A percentile compares a stretch with the other conserved stretches of the same genome.
Conservation (phyloP, 2,329 filamentous ascomycete species). For the Hymenoscyphus fraxineus region DNA sequence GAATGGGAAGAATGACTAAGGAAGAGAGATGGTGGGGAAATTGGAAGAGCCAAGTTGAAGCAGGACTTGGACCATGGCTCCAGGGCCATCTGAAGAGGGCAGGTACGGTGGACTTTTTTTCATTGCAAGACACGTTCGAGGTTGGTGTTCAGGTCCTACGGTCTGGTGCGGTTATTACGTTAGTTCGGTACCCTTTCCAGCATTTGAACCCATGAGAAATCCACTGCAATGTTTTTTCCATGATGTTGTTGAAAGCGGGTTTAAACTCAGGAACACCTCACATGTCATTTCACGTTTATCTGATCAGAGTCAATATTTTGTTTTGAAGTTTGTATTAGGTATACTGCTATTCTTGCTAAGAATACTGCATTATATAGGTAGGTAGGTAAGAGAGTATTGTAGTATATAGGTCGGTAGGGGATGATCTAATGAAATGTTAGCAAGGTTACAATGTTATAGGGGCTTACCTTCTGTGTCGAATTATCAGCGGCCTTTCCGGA, state of each 20-base stretch:
- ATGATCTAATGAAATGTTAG: not conserved
- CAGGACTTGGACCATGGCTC: conserved; percentile 1
- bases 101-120: not conserved
- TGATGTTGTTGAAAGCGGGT: too few species aligned
- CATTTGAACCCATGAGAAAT: not conserved
- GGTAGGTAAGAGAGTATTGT: too few species aligned
- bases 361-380: too few species aligned
- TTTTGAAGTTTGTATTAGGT: too few species aligned
- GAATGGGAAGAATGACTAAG: not conserved
- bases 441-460: not conserved
- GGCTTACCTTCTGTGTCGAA: not conserved
- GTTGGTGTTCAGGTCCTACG: not conserved
- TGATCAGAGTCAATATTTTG: too few species aligned
- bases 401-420: not conserved
- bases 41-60: not conserved
- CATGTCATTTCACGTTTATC: too few species aligned
- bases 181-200: conserved; percentile 1
- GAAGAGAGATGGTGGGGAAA: not conserved
- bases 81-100: not conserved
- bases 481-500: not conserved
- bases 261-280: too few species aligned
- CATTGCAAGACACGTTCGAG: not conserved
- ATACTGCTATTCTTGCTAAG: too few species aligned
- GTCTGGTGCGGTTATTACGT: not conserved
- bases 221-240: not conserved